Conservation (phyloP, 176 grass and related monocot species). For the Eleusine coracana region DNA sequence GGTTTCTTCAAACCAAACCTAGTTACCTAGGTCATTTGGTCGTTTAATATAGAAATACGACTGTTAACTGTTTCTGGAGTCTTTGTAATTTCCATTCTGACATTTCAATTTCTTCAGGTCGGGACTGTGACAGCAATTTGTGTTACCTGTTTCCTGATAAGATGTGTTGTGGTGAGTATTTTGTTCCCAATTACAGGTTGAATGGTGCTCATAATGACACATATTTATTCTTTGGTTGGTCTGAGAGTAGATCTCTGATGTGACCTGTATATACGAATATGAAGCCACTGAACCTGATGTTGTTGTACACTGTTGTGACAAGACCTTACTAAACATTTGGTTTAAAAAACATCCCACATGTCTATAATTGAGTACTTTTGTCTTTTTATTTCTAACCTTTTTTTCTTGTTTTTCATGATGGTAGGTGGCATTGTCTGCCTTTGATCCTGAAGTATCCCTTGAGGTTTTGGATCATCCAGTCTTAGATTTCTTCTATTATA, state of each 20-base stretch:
- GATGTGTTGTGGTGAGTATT: conserved; percentile 86
- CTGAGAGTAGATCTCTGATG: conserved; percentile 37
- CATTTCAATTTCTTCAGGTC: conserved; percentile 51
- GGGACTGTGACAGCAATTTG: conserved; percentile 92
- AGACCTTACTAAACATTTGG: neutral
- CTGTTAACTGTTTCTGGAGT: neutral
- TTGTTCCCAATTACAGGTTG: conserved; percentile 22
- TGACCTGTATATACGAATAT: conserved; percentile 26
- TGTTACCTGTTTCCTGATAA: conserved; percentile 90
- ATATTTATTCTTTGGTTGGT: conserved; percentile 13
- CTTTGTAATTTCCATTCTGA: conserved; percentile 26
- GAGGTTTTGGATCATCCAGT: conserved; percentile 93
- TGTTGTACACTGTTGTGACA: conserved; percentile 27
- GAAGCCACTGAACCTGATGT: neutral
- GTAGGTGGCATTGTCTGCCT: conserved; percentile 79
- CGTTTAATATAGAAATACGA: neutral
- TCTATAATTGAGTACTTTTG: neutral
- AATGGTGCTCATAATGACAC: neutral
- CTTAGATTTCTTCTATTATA: conserved; percentile 86
- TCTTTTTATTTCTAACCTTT: conserved; percentile 12
- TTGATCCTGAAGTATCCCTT: conserved; percentile 67
- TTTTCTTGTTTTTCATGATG: conserved; percentile 15
- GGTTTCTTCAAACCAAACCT: neutral
- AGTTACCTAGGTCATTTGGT: neutral
- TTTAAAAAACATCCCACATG: conserved; percentile 27